phyloP scores from a whole-genome alignment of 352 stramenopile species.

The Phytophthora meadii region DNA sequence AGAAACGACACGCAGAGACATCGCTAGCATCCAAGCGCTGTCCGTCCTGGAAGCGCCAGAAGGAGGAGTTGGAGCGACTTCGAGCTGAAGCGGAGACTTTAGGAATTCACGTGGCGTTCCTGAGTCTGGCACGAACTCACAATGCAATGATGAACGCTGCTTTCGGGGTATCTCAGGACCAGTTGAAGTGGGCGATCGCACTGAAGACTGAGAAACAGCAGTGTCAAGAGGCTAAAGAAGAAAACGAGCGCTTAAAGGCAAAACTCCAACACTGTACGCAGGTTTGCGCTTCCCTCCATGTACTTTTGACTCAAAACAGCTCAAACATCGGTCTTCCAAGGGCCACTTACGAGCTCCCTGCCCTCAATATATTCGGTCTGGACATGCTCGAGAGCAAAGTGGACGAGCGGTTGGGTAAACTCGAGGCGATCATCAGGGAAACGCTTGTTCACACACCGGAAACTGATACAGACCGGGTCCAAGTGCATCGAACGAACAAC shows the following conservation, averaged over 20 bases:
- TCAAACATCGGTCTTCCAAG: background rate
- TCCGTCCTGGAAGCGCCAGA: background rate
- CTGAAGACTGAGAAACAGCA: background rate
- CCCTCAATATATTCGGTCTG: background rate
- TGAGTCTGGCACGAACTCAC: background rate
- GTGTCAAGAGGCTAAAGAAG: background rate
- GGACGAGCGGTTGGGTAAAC: background rate
- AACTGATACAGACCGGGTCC: background rate
- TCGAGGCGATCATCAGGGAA: background rate
- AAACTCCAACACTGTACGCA: background rate
- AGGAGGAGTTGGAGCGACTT: background rate
- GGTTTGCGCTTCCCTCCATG: background rate
- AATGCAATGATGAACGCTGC: background rate
- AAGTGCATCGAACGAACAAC: background rate
- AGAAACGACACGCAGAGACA: background rate
- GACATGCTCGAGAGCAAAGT: constrained; percentile 3
- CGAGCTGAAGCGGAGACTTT: background rate
- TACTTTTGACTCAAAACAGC: background rate
- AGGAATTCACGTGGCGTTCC: background rate
- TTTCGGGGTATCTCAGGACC: background rate
- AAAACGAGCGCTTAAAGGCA: background rate
- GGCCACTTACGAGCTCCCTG: background rate
- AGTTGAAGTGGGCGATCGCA: background rate
- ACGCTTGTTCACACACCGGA: background rate
- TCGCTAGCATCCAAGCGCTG: no score